Evolutionary conservation across 2,329 filamentous ascomycete species (phyloP).

Genomic region (Macroventuria anomochaeta): DNA sequence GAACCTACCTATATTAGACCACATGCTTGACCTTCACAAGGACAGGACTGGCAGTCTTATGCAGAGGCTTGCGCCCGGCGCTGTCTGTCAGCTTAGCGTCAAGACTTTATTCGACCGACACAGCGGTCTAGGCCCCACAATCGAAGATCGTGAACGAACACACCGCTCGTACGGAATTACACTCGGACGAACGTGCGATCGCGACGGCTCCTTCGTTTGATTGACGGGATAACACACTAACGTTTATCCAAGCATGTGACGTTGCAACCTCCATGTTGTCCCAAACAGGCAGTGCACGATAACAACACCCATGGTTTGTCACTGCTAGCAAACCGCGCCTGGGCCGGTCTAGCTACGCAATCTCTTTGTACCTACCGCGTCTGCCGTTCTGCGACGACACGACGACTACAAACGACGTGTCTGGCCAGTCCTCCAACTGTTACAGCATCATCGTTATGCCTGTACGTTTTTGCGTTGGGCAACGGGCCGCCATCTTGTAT

Average conservation of each 20-base stretch:
- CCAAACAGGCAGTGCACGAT: constrained; percentile 12
- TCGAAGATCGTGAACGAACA: constrained; percentile 6
- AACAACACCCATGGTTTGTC: constrained; percentile 2
- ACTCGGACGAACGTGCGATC: background rate
- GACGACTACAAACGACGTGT: background rate
- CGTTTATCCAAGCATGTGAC: background rate
- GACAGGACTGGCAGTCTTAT: background rate
- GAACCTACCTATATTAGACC: constrained; percentile 16
- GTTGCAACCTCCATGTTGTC: constrained; percentile 1
- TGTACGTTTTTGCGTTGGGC: background rate
- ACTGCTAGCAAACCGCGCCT: background rate
- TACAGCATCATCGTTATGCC: background rate
- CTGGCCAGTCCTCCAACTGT: background rate
- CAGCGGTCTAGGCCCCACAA: constrained; percentile 17
- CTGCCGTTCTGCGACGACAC: background rate
- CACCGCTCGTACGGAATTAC: constrained; percentile 1
- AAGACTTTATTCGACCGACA: constrained; percentile 4
- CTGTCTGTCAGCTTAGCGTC: constrained; percentile 14
- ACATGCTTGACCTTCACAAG: background rate
- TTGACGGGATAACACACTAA: constrained; percentile 3
- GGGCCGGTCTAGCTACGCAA: constrained; percentile 8
- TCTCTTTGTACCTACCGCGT: background rate
- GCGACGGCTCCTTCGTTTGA: background rate
- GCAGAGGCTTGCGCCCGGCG: constrained; percentile 10
- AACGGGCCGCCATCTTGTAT: background rate